Evolutionary conservation across 2,329 filamentous ascomycete species (phyloP), one percentile per base, ranked within the genome.

Genomic region (Stagonosporopsis vannaccii): DNA sequence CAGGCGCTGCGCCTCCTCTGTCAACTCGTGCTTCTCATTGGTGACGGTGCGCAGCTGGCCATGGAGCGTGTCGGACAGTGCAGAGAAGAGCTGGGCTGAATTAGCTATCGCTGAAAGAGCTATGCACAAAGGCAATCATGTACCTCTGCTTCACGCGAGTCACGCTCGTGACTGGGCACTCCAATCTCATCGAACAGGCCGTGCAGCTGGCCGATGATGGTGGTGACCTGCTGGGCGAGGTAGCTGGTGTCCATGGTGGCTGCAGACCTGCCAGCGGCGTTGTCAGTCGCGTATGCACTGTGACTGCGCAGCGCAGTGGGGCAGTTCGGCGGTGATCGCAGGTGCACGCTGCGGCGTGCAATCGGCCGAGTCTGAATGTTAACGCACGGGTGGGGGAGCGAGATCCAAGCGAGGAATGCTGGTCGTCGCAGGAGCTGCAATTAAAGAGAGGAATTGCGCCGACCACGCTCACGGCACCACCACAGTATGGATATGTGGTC

Each of bases 161-260:
- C 92, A 71, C 95, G 90, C 77, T 98, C 95, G 87, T 97, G 92
- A 71, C 82, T 87, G 25, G 94, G 87, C n/a, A 99, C 90, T 56
- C 95, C 95, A 71, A 99, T 99, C 75, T 99, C 94, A 76, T 99
- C 95, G 72, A 97, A 99, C 55, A 98, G 85, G 63, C 90, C 90
- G 78, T 98, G 94, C 59, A 99, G 85, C 79, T 97, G 92, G 77
- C 87, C 87, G 75, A 98, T 92, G 73, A 97, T 97, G 70, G 86
- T 92, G 66, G 92, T 95, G 79, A 99, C 91, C 85, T 98, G 95
- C 77, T 96, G 92, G 68, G 92, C 90, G 74, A 98, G 84, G 78
- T 96, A 96, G 76, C 90, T 91, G 56, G 93, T 92, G 79, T 97
- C 93, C 88, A 97, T 96, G 60, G 59, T 64, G 69, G 67, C 67